phyloP scores from a whole-genome alignment of 371 early-diverging fungal species.

The Apophysomyces variabilis region DNA sequence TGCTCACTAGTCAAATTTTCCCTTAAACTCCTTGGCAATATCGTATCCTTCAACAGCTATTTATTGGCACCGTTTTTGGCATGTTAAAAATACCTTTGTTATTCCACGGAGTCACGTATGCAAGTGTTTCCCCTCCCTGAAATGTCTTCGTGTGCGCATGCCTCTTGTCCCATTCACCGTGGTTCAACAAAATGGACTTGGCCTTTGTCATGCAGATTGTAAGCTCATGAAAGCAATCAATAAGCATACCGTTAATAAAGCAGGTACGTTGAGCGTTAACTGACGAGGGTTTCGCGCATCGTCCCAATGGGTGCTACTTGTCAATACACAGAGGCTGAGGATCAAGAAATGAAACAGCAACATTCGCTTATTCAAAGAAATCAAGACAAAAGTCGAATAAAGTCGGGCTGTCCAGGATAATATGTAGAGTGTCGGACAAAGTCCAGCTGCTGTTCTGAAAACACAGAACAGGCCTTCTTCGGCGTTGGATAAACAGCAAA shows the following conservation, averaged over 20 bases:
- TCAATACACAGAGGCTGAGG: too few species aligned
- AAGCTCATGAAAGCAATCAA: not conserved
- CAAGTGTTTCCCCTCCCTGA: slow-evolving; percentile 47
- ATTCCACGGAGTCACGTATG: slow-evolving; percentile 76
- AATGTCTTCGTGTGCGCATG: slow-evolving; percentile 47
- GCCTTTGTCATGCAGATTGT: slow-evolving; percentile 10
- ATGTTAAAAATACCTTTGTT: slow-evolving; percentile 46
- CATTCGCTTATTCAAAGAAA: too few species aligned
- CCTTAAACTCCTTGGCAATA: slow-evolving; percentile 62
- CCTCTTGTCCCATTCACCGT: slow-evolving; percentile 19
- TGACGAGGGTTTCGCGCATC: too few species aligned
- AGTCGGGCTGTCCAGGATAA: too few species aligned
- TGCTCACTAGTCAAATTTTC: slow-evolving; percentile 68
- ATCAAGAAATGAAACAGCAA: too few species aligned
- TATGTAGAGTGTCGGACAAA: too few species aligned
- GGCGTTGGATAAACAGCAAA: too few species aligned
- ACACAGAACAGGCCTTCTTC: too few species aligned
- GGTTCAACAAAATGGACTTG: slow-evolving; percentile 21
- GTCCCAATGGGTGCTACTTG: too few species aligned
- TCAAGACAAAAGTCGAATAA: too few species aligned
- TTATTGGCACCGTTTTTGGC: not conserved
- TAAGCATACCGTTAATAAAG: not conserved
- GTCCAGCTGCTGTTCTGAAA: too few species aligned
- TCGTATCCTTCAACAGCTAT: slow-evolving; percentile 52
- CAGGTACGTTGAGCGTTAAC: too few species aligned